Conservation (phyloP, 2,329 filamentous ascomycete species). For the Trichophyton verrucosum region DNA sequence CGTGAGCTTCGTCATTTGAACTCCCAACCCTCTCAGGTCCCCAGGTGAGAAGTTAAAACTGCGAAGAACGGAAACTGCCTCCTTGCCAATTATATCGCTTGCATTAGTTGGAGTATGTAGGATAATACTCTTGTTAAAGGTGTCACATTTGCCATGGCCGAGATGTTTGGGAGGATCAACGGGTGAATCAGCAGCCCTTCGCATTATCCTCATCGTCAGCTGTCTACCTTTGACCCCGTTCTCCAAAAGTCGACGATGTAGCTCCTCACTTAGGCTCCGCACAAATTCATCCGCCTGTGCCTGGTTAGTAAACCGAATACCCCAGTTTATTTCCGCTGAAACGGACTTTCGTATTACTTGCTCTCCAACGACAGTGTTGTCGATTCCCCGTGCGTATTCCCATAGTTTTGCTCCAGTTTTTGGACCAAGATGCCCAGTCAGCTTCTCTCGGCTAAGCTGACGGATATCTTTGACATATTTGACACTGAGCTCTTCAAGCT, state of each 20-base stretch:
- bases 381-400: constrained; percentile 82
- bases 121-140: constrained; percentile 72
- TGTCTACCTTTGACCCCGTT: constrained; percentile 79
- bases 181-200: constrained; percentile 70
- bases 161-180: constrained; percentile 86
- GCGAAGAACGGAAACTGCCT: constrained; percentile 72
- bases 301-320: constrained; percentile 84
- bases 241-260: constrained; percentile 66
- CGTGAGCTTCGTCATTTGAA: constrained; percentile 89
- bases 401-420: constrained; percentile 87
- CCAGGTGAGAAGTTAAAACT: constrained; percentile 76
- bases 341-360: constrained; percentile 82
- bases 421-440: constrained; percentile 63
- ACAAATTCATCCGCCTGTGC: constrained; percentile 91
- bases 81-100: constrained; percentile 58
- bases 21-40: constrained; percentile 80
- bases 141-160: constrained; percentile 89
- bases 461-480: constrained; percentile 74
- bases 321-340: constrained; percentile 96
- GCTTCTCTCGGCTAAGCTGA: constrained; percentile 59
- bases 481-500: constrained; percentile 75
- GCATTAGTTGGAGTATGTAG: constrained; percentile 78
- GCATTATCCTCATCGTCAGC: constrained; percentile 91
- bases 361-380: constrained; percentile 72
- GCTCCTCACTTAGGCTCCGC: constrained; percentile 67